These are phyloP conservation scores for Pelargonium myrrhifolium DNA, from an alignment of 441 rosid genomes.

Conservation along the genomic window DNA sequence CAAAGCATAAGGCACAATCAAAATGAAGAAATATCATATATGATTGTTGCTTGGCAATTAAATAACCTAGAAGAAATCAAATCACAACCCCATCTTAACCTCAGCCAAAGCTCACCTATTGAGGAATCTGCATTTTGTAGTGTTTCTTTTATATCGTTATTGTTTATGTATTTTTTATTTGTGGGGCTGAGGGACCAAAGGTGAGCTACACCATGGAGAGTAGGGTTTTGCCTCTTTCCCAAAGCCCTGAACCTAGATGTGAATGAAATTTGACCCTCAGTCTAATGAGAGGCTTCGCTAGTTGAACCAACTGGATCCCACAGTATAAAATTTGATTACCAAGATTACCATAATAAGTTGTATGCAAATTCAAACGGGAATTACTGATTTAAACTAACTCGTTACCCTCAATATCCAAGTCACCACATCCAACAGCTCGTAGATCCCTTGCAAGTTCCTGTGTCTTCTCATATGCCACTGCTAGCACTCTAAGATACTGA, in stretches of 20 bases:
- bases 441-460: constrained; percentile 96
- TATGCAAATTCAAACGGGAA: constrained; percentile 14
- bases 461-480: constrained; percentile 98
- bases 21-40: background rate
- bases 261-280: background rate
- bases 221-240: too few species aligned
- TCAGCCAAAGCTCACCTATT: background rate
- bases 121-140: constrained; percentile 1
- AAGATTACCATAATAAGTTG: background rate
- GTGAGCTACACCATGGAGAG: too few species aligned
- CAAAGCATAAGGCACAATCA: background rate
- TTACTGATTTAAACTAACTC: constrained; percentile 12
- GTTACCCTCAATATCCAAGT: constrained; percentile 94
- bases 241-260: background rate
- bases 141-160: too few species aligned
- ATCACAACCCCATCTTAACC: background rate
- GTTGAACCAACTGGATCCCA: background rate
- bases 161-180: too few species aligned
- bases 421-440: constrained; percentile 93
- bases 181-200: too few species aligned
- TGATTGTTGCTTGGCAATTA: background rate
- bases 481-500: constrained; percentile 95
- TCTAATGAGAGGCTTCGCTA: background rate
- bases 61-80: background rate
- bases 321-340: background rate